A percentile compares a stretch with the other conserved stretches of the same genome.
These are phyloP conservation scores for Paramecium tetraurelia DNA, from an alignment of 73 alveolate genomes.

Conservation along the genomic window DNA sequence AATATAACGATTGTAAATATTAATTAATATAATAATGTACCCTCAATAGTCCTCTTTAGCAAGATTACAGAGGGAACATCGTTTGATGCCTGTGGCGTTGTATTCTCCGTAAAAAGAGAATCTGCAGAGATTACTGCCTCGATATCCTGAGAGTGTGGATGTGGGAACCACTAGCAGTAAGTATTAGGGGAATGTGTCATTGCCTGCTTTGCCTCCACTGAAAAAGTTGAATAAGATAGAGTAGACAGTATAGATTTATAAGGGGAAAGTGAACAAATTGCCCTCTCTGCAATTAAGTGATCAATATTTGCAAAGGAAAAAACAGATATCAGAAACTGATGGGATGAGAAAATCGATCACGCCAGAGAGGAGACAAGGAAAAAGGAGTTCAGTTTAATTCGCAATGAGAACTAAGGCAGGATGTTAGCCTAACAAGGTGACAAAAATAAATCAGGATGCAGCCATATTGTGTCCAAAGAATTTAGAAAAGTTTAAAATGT, in stretches of 20 bases:
- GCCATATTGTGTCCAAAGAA: conserved; percentile 49
- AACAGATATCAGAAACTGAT: background rate
- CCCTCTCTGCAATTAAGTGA: background rate
- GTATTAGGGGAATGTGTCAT: background rate
- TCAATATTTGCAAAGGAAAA: background rate
- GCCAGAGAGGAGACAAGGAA: background rate
- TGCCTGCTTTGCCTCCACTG: background rate
- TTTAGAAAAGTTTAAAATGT: background rate
- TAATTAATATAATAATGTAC: background rate
- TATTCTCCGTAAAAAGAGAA: background rate
- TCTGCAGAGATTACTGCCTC: background rate
- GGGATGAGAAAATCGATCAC: conserved; percentile 34
- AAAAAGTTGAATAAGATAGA: conserved; percentile 17
- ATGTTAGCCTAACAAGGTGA: background rate
- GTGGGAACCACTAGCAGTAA: background rate
- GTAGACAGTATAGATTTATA: background rate
- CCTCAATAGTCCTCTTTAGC: background rate
- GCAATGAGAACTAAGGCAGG: conserved; percentile 56
- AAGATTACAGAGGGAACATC: background rate
- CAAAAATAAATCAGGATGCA: conserved; percentile 30
- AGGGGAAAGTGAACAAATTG: background rate
- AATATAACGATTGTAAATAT: background rate
- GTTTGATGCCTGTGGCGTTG: background rate
- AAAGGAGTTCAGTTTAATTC: background rate
- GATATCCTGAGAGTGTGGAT: conserved; percentile 9